These are phyloP conservation scores for Colletotrichum spaethianum DNA, from an alignment of 2,329 filamentous ascomycete species.

Conservation along the genomic window DNA sequence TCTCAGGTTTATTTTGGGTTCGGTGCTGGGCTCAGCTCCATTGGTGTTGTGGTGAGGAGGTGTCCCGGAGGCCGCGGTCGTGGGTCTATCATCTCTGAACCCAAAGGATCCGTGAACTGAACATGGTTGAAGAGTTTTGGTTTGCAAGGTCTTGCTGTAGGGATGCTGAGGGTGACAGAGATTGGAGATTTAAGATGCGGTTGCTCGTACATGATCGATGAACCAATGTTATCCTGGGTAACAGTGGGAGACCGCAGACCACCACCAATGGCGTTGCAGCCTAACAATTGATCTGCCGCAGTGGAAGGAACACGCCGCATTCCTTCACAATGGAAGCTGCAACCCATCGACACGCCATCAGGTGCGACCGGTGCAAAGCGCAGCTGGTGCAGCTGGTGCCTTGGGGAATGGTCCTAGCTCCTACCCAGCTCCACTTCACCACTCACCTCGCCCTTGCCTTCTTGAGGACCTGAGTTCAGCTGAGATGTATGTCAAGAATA, in stretches of 20 bases:
- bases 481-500: not conserved
- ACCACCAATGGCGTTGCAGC: not conserved
- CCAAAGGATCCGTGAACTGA: not conserved
- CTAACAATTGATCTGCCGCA: not conserved
- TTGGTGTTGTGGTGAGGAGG: not conserved
- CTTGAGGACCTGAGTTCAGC: conserved; percentile 8
- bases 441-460: conserved; percentile 12
- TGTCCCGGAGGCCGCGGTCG: not conserved
- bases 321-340: conserved; percentile 13
- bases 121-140: not conserved
- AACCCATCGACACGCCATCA: conserved; percentile 4
- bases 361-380: conserved; percentile 19
- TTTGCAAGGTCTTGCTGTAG: not conserved
- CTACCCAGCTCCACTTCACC: conserved; percentile 15
- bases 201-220: not conserved
- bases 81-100: not conserved
- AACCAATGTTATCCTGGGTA: not conserved
- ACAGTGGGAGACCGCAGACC: not conserved
- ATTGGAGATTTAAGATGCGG: not conserved
- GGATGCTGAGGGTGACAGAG: not conserved
- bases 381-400: conserved; percentile 27
- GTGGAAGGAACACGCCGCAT: not conserved
- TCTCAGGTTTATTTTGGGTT: conserved; percentile 27
- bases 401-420: conserved; percentile 28
- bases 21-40: not conserved